phyloP scores from a whole-genome alignment of 2,329 filamentous ascomycete genomes.

The Raffaelea ambrosiae region DNA sequence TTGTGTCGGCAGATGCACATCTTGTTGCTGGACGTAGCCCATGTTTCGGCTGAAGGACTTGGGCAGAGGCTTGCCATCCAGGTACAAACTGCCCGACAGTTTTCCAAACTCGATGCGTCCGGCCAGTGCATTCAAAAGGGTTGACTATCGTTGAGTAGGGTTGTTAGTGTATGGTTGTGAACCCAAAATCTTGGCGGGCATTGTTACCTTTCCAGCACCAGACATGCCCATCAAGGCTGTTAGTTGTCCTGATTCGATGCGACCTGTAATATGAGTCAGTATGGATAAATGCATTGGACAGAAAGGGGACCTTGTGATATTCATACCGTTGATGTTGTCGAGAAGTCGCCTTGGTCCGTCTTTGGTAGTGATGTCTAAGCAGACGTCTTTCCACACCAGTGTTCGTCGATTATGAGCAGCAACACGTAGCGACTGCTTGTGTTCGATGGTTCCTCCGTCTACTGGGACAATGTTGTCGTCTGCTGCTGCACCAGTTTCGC shows the following conservation, averaged over 20 bases:
- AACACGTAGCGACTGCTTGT: not conserved
- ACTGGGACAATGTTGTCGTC: not conserved
- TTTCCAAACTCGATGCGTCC: slow-evolving; percentile 1
- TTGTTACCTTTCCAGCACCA: not conserved
- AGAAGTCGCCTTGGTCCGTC: not conserved
- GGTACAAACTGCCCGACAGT: not conserved
- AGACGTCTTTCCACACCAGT: not conserved
- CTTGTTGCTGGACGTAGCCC: slow-evolving; percentile 2
- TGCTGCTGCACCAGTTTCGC: not conserved
- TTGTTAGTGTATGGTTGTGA: not conserved
- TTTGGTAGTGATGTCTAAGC: not conserved
- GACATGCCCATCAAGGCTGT: slow-evolving; percentile 2
- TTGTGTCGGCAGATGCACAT: not conserved
- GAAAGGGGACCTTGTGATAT: too few species aligned
- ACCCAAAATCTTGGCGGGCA: not conserved
- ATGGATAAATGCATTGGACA: too few species aligned
- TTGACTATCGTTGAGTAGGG: not conserved
- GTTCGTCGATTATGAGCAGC: not conserved
- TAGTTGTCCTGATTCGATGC: not conserved
- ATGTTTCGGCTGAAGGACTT: not conserved
- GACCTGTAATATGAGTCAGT: not conserved
- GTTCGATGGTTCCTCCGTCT: not conserved
- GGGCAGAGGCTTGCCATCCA: not conserved
- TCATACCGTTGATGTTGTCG: not conserved
- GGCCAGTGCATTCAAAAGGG: not conserved